Conservation (phyloP, 176 grass and related monocot species). For the Zea luxurians region DNA sequence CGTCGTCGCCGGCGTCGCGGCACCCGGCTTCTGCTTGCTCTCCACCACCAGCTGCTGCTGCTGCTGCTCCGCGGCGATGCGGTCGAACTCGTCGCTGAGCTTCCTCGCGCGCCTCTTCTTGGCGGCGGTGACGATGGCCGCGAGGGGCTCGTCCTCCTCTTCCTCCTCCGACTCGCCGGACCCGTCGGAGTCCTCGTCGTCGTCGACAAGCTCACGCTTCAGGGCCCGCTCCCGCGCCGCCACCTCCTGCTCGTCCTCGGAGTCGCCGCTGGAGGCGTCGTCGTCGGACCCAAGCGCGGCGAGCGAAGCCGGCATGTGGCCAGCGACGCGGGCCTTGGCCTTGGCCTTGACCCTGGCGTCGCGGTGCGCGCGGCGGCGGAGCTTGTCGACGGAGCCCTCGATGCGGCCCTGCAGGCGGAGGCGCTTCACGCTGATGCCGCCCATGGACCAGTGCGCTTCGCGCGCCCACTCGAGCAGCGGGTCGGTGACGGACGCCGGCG, state of each 20-base stretch:
- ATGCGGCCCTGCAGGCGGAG: conserved; percentile 85
- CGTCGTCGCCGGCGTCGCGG: conserved; percentile 30
- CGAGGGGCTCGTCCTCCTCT: conserved; percentile 34
- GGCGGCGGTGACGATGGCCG: conserved; percentile 35
- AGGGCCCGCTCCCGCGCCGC: conserved; percentile 33
- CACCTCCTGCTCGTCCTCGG: conserved; percentile 37
- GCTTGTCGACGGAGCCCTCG: conserved; percentile 80
- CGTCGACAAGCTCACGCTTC: conserved; percentile 17
- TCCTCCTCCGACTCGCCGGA: conserved; percentile 33
- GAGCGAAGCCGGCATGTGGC: conserved; percentile 39
- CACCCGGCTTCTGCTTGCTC: conserved; percentile 33
- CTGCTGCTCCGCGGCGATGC: conserved; percentile 45
- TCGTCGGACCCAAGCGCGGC: conserved; percentile 43
- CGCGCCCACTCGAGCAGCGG: conserved; percentile 67
- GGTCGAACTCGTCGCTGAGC: conserved; percentile 69
- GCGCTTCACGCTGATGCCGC: conserved; percentile 62
- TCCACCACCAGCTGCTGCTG: not conserved
- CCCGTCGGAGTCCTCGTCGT: not conserved
- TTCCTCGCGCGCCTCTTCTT: conserved; percentile 63
- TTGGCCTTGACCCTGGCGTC: conserved; percentile 6
- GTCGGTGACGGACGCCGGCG: conserved; percentile 61
- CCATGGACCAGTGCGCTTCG: conserved; percentile 96
- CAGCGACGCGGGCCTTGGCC: conserved; percentile 9
- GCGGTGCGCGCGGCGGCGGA: conserved; percentile 49
- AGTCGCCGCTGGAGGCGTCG: not conserved